Conservation (phyloP, 495 filamentous ascomycete species). For the Xanthoparmelia taractica region DNA sequence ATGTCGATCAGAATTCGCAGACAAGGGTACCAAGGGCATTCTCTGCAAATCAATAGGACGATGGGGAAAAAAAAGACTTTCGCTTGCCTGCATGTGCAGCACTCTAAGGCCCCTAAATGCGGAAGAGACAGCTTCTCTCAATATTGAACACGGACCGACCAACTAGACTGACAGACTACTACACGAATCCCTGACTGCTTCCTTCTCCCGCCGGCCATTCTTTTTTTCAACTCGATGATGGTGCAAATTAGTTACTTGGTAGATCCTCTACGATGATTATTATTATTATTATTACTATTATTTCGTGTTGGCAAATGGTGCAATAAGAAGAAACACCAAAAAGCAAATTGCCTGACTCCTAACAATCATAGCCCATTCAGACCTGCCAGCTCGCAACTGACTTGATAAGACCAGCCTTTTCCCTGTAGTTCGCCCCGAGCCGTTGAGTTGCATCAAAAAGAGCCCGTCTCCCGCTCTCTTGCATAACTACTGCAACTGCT, state of each 20-base stretch:
- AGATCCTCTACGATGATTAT: too few relatives aligned
- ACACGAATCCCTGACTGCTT: constrained; percentile 1
- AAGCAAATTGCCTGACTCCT: constrained; percentile 2
- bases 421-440: constrained; percentile 20
- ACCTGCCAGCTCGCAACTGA: not conserved
- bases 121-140: constrained; percentile 19
- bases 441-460: constrained; percentile 19
- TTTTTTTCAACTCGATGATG: constrained; percentile 2
- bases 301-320: not conserved
- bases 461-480: constrained; percentile 21
- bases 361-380: not conserved
- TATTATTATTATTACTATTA: too few relatives aligned
- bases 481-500: constrained; percentile 14
- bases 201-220: constrained; percentile 17
- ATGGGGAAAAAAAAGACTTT: constrained; percentile 1
- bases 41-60: not conserved
- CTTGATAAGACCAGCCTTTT: constrained; percentile 9
- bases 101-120: constrained; percentile 17
- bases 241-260: constrained; percentile 4
- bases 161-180: not conserved
- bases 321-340: not conserved
- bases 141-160: constrained; percentile 17
- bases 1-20: constrained; percentile 13
- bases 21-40: constrained; percentile 9
- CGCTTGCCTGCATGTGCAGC: constrained; percentile 21